Base-by-base conservation (phyloP, 331 rosid genomes). In the Pyrus hybrid region DNA sequence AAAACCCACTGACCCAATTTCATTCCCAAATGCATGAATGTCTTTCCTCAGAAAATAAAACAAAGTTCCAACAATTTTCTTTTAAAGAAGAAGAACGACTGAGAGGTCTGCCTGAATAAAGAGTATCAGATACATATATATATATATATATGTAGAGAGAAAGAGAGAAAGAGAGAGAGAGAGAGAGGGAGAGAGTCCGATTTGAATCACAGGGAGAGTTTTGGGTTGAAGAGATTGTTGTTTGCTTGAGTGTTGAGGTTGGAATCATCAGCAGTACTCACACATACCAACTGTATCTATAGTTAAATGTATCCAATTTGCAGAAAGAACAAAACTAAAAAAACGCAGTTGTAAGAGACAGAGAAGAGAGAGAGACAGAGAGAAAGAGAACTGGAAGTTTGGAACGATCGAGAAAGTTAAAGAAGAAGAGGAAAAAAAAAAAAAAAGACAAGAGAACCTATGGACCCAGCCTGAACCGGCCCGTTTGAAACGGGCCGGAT, bases 291-390 rank as follows among this genome's bases (percentile, higher is more conserved):
- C 43, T 61, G 22, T 58, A 5, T 72, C 58, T 60, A 10, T 37
- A 37, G 43, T 61, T 73, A 30, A 72, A 56, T 33, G 67, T 22
- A 20, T 13, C 76, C 56, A 72, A 21, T 72, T 72, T 69, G 73
- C 61, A 47, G 73, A 69, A 35, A 69, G 28, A 69, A 62, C 67
- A 62, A 62, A 69, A 69, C 60, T 26, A 14, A 26, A 47, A 45
- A 47, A 69, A 37, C 67, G 67, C 76, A 72, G 54, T 56, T 56
- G 18, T n/a, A 47, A 83, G 71, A 67, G 29, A 58, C 13, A 45
- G n/a, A 17, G 8, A 20, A 51, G 58, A 25, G 32, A 35, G 21
- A 53, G 62, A 83, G 71, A 67, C 23, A 58, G 21, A 33, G 23
- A 17, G 8, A 72, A 20, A 53, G 60, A n/a, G 37, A 41, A n/a